Evolutionary conservation across 2,329 filamentous ascomycete genomes (phyloP), one percentile per base, ranked within the genome.

Genomic region (Corniculantispora saksenae): DNA sequence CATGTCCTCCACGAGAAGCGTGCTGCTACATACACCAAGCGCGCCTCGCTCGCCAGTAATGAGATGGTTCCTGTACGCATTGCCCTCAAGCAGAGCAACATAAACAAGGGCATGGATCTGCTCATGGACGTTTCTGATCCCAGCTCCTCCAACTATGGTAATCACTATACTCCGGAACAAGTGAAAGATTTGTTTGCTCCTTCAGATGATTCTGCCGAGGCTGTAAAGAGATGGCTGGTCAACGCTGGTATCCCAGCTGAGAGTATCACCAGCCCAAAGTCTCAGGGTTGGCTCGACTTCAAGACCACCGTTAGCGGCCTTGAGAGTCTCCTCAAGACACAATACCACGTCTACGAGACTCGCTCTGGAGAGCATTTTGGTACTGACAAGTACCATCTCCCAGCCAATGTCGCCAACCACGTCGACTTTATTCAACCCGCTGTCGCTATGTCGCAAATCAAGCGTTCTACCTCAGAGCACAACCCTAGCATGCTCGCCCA

Each of bases 161-260:
- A 63, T 27, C 53, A 63, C 61, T 63, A 38, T 3, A 63, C 50
- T 17, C 19, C 19, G 12, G 21, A 57, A 3, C 15, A 63, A 51
- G 32, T 50, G n/a, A 60, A 38, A 15, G 25, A 45, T 12, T 10
- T 58, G 4, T 63, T 63, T 23, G 15, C 61, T 12, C 53, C 61
- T 29, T 27, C 67, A 6, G 65, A 73, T 10, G 81, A 83, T 43
- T 75, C 82, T 4, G 78, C 86, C 4, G 75, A 81, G n/a, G 75
- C 80, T 2, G 83, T 87, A 23, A 79, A 80, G 69, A 70, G 77
- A 7, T 89, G 86, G 86, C 78, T 88, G 9, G 72, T 77, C n/a
- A 70, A 73, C 10, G 78, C 81, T 47, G 86, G 86, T 6, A 83
- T 89, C 61, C 70, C 77, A 6, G 76, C 88, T 58, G 75, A 75